Percentiles rank a stretch among this genome's conserved stretches.
These are phyloP conservation scores for Spencermartinsiella europaea DNA, from an alignment of 805 yeast genomes.

Conservation along the genomic window DNA sequence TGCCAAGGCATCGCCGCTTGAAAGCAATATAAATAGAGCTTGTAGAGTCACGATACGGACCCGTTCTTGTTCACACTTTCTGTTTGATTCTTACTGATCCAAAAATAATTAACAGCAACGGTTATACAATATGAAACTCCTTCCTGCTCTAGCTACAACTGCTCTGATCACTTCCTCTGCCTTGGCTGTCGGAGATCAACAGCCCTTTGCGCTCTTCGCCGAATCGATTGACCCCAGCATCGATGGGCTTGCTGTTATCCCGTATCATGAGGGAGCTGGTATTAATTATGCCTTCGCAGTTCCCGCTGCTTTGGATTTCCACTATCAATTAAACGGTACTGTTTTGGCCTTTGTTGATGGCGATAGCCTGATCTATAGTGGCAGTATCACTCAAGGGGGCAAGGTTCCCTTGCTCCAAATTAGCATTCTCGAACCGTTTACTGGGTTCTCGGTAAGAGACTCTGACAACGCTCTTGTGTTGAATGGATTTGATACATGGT, in stretches of 20 bases:
- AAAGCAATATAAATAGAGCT: too few species aligned
- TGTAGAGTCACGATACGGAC: too few species aligned
- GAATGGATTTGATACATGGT: neutral
- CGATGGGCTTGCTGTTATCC: neutral
- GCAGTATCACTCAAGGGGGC: neutral
- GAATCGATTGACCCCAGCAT: neutral
- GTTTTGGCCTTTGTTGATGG: neutral
- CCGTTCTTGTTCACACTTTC: too few species aligned
- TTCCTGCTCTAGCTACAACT: neutral
- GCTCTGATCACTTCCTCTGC: neutral
- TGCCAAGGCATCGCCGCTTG: too few species aligned
- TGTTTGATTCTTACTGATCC: too few species aligned
- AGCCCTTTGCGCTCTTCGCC: neutral
- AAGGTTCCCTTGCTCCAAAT: slow-evolving; percentile 1
- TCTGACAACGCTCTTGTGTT: neutral
- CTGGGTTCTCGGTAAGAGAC: neutral
- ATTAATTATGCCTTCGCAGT: slow-evolving; percentile 5
- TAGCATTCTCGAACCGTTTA: neutral
- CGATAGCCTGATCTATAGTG: neutral
- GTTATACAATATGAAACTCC: neutral
- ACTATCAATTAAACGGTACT: neutral
- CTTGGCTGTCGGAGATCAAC: neutral
- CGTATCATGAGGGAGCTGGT: slow-evolving; percentile 6
- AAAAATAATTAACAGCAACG: too few species aligned
- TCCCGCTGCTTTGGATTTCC: too few species aligned